phyloP scores from a whole-genome alignment of 2,329 filamentous ascomycete genomes.

The Fusarium temperatum region DNA sequence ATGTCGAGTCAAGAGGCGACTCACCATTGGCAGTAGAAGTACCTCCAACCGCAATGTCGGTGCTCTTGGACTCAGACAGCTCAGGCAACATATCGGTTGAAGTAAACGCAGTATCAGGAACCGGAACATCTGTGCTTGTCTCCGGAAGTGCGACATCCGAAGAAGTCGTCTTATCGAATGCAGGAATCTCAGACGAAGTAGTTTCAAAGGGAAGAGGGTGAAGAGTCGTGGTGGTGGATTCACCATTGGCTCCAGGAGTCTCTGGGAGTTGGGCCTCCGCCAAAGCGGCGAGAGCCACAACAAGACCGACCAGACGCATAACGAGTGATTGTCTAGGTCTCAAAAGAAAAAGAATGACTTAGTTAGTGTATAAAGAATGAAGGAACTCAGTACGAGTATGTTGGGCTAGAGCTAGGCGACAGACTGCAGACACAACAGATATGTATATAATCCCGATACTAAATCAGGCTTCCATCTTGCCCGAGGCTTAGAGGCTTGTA shows the following conservation, averaged over 20 bases:
- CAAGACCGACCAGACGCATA: conserved; percentile 5
- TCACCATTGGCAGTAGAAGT: background rate
- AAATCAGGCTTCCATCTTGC: background rate
- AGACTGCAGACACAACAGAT: background rate
- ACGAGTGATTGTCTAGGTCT: background rate
- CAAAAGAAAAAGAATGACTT: background rate
- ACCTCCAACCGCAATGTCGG: background rate
- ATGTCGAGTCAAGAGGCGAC: background rate
- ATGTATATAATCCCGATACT: background rate
- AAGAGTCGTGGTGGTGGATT: background rate
- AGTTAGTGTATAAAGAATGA: background rate
- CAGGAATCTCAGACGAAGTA: background rate
- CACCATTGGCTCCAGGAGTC: background rate
- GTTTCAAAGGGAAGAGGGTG: background rate
- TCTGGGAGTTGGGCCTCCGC: background rate
- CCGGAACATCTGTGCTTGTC: background rate
- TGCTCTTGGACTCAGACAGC: background rate
- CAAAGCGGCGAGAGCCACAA: background rate
- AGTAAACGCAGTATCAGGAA: background rate
- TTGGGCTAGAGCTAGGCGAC: background rate
- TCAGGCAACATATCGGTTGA: background rate
- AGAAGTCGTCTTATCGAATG: background rate
- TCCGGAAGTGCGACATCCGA: background rate
- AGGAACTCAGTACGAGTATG: background rate
- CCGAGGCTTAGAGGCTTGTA: too few species aligned